Conservation (phyloP, 2,329 filamentous ascomycete genomes). For the Fusarium musae region DNA sequence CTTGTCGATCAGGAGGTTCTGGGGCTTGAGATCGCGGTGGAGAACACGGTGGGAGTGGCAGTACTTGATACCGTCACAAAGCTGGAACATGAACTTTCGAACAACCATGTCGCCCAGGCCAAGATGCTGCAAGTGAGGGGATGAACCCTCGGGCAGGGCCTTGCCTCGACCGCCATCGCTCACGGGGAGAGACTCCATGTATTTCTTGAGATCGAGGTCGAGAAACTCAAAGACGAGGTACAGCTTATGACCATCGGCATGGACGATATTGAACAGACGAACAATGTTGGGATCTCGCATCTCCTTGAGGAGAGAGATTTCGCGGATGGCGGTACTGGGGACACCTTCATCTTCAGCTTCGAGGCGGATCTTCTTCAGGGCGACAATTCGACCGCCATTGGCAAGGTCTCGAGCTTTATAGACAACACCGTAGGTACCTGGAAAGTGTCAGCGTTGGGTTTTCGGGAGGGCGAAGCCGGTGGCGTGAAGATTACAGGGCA, state of each 20-base stretch:
- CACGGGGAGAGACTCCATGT: constrained; percentile 91
- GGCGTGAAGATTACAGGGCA: neutral
- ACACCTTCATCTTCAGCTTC: constrained; percentile 96
- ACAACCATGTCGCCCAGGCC: constrained; percentile 84
- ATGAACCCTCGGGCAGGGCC: constrained; percentile 81
- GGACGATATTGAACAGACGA: constrained; percentile 88
- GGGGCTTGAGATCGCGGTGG: constrained; percentile 89
- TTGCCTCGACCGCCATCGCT: constrained; percentile 87
- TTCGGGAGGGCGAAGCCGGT: neutral
- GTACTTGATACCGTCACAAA: constrained; percentile 85
- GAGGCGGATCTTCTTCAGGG: constrained; percentile 93
- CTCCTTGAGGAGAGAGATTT: constrained; percentile 94
- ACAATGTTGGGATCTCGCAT: constrained; percentile 94
- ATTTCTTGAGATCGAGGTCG: constrained; percentile 92
- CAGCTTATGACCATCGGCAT: constrained; percentile 93
- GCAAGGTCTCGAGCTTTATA: constrained; percentile 92
- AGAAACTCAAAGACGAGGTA: constrained; percentile 95
- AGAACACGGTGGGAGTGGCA: constrained; percentile 90
- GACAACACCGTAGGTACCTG: constrained; percentile 93
- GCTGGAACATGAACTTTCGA: constrained; percentile 92
- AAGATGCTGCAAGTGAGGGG: constrained; percentile 70
- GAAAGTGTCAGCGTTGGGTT: neutral
- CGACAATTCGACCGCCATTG: constrained; percentile 85
- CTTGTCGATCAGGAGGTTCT: constrained; percentile 87
- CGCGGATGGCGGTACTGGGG: constrained; percentile 90